Conservation (phyloP, 225 moss, liverwort and hornwort genomes). For the Pseudisothecium myosuroides region DNA sequence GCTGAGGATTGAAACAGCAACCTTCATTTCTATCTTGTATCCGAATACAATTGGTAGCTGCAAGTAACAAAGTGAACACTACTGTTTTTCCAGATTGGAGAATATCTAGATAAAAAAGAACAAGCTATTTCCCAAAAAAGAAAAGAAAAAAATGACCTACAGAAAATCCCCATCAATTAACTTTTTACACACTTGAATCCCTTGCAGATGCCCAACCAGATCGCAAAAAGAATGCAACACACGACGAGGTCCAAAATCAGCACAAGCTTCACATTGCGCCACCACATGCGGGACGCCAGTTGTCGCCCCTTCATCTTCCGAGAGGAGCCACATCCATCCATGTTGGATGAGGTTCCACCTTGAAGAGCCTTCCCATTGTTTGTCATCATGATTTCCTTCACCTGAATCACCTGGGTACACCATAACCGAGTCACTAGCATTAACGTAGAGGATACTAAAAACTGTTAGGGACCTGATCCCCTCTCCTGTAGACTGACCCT, state of each 20-base stretch:
- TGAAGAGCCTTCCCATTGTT: conserved; percentile 41
- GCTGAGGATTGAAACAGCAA: background rate
- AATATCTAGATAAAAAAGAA: background rate
- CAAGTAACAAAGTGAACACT: background rate
- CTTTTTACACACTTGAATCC: conserved; percentile 49
- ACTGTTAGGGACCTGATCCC: background rate
- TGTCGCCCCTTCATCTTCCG: conserved; percentile 27
- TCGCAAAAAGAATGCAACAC: conserved; percentile 40
- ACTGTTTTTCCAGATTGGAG: background rate
- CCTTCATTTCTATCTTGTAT: background rate
- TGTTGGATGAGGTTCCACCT: conserved; percentile 12
- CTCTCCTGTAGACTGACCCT: background rate
- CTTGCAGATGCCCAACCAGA: conserved; percentile 56
- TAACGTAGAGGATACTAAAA: background rate
- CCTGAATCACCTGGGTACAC: conserved; percentile 25
- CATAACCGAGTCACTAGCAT: background rate
- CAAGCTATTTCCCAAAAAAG: background rate
- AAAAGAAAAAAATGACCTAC: background rate
- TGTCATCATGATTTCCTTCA: conserved; percentile 55
- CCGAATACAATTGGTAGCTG: background rate
- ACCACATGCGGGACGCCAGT: conserved; percentile 49
- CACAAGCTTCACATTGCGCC: conserved; percentile 61
- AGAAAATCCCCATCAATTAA: background rate
- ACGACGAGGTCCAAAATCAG: conserved; percentile 51
- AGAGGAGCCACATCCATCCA: background rate